Evolutionary conservation across 108 stramenopile species (phyloP).

Genomic region (Stephanodiscus triporus): DNA sequence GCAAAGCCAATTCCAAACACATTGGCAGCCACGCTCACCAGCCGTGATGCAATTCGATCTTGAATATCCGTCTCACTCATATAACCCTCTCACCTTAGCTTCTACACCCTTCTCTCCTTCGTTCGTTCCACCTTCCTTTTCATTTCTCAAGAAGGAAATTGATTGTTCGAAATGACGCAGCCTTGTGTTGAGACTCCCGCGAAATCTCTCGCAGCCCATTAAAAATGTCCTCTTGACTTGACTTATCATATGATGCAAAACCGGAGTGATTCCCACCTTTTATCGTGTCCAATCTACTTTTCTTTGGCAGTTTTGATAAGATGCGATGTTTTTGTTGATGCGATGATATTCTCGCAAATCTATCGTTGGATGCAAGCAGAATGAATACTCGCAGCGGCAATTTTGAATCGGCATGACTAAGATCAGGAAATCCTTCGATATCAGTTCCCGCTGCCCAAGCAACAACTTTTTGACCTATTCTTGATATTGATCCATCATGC

Average conservation of each 20-base stretch:
- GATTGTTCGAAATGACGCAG: not conserved
- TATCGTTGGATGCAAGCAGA: slow-evolving; percentile 32
- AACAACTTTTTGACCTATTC: slow-evolving; percentile 17
- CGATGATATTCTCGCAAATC: slow-evolving; percentile 23
- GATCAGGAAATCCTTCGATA: slow-evolving; percentile 23
- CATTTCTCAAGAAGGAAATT: slow-evolving; percentile 9
- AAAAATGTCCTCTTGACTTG: slow-evolving; percentile 12
- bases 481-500: slow-evolving; percentile 31
- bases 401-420: slow-evolving; percentile 1
- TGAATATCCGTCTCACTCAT: slow-evolving; percentile 91
- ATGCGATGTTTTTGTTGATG: slow-evolving; percentile 23
- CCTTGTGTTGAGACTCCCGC: slow-evolving; percentile 7
- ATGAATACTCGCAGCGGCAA: slow-evolving; percentile 21
- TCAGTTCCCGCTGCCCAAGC: slow-evolving; percentile 33
- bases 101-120: too few relatives aligned
- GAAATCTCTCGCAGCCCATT: slow-evolving; percentile 8
- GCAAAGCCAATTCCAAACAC: slow-evolving; percentile 99
- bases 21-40: slow-evolving; percentile 98
- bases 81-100: too few relatives aligned
- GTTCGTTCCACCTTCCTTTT: too few relatives aligned
- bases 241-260: slow-evolving; percentile 47
- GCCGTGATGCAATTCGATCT: slow-evolving; percentile 91
- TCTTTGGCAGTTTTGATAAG: slow-evolving; percentile 26
- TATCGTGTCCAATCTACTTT: slow-evolving; percentile 18
- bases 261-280: slow-evolving; percentile 43